Conservation (phyloP, 108 stramenopile species). For the Pseudonitzschia multistriata region DNA sequence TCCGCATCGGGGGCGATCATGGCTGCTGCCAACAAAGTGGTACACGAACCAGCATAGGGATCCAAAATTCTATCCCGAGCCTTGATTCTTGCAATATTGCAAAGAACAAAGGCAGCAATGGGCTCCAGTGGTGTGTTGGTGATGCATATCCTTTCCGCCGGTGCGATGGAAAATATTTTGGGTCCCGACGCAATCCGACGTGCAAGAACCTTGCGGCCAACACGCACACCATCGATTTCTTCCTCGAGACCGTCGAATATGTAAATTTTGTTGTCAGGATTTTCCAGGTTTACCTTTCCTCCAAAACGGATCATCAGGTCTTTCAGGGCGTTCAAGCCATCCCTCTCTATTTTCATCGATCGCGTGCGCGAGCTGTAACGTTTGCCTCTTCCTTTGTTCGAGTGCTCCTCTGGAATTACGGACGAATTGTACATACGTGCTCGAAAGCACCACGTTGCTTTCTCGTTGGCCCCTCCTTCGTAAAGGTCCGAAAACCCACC, state of each 20-base stretch:
- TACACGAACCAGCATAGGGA: constrained; percentile 79
- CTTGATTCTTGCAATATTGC: constrained; percentile 65
- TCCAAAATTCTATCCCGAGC: constrained; percentile 56
- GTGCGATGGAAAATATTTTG: constrained; percentile 56
- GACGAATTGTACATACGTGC: constrained; percentile 56
- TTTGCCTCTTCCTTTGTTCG: constrained; percentile 36
- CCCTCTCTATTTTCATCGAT: constrained; percentile 62
- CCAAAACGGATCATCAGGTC: constrained; percentile 54
- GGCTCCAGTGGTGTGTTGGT: constrained; percentile 84
- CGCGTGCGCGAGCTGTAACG: constrained; percentile 70
- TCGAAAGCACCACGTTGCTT: constrained; percentile 77
- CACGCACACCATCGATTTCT: neutral
- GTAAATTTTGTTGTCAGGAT: constrained; percentile 74
- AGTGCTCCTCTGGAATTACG: neutral
- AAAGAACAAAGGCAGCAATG: constrained; percentile 75
- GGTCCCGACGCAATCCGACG: constrained; percentile 63
- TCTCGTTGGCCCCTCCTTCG: constrained; percentile 34
- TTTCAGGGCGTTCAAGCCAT: constrained; percentile 55
- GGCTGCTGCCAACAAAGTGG: constrained; percentile 76
- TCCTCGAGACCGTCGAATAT: constrained; percentile 71
- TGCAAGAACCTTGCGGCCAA: constrained; percentile 40
- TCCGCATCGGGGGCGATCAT: constrained; percentile 58
- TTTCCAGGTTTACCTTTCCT: constrained; percentile 62
- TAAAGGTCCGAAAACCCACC: constrained; percentile 66
- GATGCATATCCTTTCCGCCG: constrained; percentile 79